A percentile compares a stretch with the other conserved stretches of the same genome.
phyloP scores from a whole-genome alignment of 176 grass and related monocot species.

The Carex parvula region DNA sequence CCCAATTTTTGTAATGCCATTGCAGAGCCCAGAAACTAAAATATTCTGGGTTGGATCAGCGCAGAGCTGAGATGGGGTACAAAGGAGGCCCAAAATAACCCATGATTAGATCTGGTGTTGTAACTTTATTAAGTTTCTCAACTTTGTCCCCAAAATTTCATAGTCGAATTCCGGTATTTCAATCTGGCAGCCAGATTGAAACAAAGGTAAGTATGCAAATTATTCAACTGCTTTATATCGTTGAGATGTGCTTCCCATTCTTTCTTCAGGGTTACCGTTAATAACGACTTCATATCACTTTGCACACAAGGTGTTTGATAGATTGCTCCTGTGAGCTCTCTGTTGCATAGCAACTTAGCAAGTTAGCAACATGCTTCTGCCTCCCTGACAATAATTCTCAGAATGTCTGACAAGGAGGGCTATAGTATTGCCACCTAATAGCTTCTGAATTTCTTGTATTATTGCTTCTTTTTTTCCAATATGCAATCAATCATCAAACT shows the following conservation, averaged over 20 bases:
- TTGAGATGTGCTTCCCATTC: background rate
- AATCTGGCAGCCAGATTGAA: background rate
- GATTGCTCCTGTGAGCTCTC: background rate
- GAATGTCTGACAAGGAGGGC: background rate
- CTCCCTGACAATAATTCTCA: background rate
- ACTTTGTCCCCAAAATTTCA: background rate
- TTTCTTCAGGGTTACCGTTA: background rate
- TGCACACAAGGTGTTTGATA: background rate
- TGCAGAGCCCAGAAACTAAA: background rate
- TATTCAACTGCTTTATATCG: background rate
- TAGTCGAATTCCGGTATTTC: background rate
- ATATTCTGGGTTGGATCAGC: background rate
- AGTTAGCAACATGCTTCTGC: background rate
- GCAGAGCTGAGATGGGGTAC: background rate
- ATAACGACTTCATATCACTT: background rate
- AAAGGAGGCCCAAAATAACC: background rate
- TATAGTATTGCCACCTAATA: background rate
- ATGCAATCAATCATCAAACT: background rate
- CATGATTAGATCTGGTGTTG: background rate
- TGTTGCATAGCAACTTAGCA: background rate
- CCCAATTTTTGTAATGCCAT: background rate
- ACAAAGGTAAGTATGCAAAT: background rate
- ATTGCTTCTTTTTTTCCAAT: background rate
- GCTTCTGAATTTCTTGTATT: background rate
- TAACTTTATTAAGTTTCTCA: background rate